Conservation (phyloP, 1,284 basidiomycete genomes). For the Neotropicomus parvogracilis region DNA sequence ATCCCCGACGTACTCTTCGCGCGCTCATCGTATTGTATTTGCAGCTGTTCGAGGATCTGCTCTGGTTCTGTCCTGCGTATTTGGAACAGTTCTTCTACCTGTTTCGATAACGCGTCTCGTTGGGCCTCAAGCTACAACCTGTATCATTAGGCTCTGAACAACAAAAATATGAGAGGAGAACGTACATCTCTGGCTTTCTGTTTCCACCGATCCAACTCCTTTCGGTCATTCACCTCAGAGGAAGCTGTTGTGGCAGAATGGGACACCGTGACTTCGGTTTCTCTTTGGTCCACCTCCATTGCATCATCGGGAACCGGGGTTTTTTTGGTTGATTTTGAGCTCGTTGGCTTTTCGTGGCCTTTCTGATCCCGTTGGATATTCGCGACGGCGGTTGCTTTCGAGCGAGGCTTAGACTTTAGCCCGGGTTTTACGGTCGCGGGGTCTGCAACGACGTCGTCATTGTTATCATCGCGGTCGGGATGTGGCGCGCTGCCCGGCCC, state of each 20-base stretch:
- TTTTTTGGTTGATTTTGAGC: conserved; percentile 15
- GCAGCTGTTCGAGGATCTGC: conserved; percentile 44
- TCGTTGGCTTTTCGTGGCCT: conserved; percentile 13
- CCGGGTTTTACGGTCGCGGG: conserved; percentile 5
- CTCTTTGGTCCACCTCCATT: conserved; percentile 20
- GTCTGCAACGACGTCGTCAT: conserved; percentile 2
- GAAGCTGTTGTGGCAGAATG: conserved; percentile 7
- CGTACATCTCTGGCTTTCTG: conserved; percentile 29
- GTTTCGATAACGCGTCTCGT: conserved; percentile 46
- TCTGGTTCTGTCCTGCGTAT: conserved; percentile 64
- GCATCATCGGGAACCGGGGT: conserved; percentile 4
- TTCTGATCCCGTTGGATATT: conserved; percentile 16
- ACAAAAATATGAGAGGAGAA: background rate
- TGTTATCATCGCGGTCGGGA: conserved; percentile 1
- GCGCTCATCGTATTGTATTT: conserved; percentile 47
- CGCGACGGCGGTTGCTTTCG: conserved; percentile 9
- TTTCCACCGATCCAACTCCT: conserved; percentile 33
- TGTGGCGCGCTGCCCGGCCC: conserved; percentile 7
- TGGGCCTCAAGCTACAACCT: conserved; percentile 40
- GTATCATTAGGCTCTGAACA: background rate
- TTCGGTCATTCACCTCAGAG: conserved; percentile 16
- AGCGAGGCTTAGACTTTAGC: conserved; percentile 19
- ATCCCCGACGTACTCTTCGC: conserved; percentile 43
- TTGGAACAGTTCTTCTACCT: conserved; percentile 55
- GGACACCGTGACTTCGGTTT: conserved; percentile 4